A percentile compares a stretch with the other conserved stretches of the same genome.
phyloP scores from a whole-genome alignment of 2,329 filamentous ascomycete genomes.

The Nigrograna mackinnonii region DNA sequence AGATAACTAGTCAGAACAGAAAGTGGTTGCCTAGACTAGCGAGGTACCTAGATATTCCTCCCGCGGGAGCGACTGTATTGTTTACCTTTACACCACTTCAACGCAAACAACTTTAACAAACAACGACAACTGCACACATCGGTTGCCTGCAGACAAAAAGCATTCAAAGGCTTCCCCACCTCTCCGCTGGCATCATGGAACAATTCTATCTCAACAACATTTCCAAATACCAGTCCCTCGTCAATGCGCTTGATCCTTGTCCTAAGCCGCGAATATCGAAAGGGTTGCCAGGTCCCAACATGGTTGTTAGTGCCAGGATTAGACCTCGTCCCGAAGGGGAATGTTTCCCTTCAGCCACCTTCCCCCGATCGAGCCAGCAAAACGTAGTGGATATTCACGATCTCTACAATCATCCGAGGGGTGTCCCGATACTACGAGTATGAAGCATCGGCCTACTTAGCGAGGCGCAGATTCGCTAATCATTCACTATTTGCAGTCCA shows the following conservation, averaged over 20 bases:
- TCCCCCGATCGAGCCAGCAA: conserved; percentile 13
- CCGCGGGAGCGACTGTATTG: no score
- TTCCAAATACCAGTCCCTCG: conserved; percentile 15
- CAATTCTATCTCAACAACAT: conserved; percentile 18
- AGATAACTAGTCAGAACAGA: no score
- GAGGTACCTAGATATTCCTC: no score
- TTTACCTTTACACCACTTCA: no score
- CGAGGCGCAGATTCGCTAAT: conserved; percentile 10
- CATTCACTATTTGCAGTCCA: conserved; percentile 11
- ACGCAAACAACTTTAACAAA: no score
- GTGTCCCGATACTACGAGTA: conserved; percentile 16
- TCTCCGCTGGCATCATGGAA: conserved; percentile 15
- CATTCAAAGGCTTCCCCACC: no score
- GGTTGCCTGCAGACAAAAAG: no score
- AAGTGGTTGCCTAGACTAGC: no score
- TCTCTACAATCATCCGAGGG: conserved; percentile 19
- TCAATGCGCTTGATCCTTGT: conserved; percentile 12
- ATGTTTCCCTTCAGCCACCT: conserved; percentile 15
- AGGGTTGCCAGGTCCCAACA: conserved; percentile 12
- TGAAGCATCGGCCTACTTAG: conserved; percentile 3
- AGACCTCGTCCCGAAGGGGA: conserved; percentile 13
- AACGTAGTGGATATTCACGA: conserved; percentile 23
- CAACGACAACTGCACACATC: no score
- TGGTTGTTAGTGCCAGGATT: conserved; percentile 18
- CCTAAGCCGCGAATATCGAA: conserved; percentile 17